Percentiles rank a stretch among this genome's conserved stretches.
Evolutionary conservation across 1,284 basidiomycete genomes (phyloP).

Genomic region (Puccinia triticina): DNA sequence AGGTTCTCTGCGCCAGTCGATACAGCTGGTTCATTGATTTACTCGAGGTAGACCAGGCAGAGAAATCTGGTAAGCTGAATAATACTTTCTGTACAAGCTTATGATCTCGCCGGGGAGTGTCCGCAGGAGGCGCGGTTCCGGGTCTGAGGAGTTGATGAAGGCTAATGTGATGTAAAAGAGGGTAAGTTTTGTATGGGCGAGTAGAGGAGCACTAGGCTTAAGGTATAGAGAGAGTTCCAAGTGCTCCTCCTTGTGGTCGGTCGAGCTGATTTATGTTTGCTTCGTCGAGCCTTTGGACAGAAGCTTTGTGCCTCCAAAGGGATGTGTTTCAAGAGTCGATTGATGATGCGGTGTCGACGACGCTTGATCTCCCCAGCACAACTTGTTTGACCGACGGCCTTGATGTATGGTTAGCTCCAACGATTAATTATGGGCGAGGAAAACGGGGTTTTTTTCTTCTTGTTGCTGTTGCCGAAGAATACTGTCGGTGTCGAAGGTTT

Average conservation of each 20-base stretch:
- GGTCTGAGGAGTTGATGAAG: background rate
- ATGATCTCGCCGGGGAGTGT: background rate
- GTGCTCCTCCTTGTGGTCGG: background rate
- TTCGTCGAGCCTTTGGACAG: background rate
- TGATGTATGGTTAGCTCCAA: background rate
- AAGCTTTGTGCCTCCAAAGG: background rate
- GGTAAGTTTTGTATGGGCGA: background rate
- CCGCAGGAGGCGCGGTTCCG: background rate
- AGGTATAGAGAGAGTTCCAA: background rate
- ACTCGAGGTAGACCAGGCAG: background rate
- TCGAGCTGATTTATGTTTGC: background rate
- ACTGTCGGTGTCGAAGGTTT: background rate
- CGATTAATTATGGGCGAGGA: background rate
- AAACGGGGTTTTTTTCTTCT: background rate
- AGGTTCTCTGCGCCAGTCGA: background rate
- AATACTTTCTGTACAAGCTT: background rate
- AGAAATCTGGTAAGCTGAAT: background rate
- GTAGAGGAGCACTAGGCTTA: background rate
- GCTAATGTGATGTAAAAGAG: background rate
- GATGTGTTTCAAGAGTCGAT: background rate
- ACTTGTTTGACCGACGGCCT: background rate
- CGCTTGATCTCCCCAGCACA: background rate
- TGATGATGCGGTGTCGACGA: background rate
- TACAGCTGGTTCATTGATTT: background rate
- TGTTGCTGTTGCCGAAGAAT: background rate